A percentile compares a stretch with the other conserved stretches of the same genome.
These are phyloP conservation scores for Cajanus cajan DNA, from an alignment of 306 rosid species.

Conservation along the genomic window DNA sequence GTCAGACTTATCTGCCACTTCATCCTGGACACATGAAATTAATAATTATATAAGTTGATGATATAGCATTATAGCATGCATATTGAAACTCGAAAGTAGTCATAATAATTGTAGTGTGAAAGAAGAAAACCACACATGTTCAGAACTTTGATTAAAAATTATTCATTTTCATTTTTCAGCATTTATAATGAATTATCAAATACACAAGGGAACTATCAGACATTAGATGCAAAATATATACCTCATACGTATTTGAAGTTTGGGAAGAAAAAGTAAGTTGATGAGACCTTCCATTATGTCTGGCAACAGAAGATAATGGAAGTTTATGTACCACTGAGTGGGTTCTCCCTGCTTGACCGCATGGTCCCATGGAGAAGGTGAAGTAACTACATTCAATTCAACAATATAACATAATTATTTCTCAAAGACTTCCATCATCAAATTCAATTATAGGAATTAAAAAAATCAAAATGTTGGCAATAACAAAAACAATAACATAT, in stretches of 20 bases:
- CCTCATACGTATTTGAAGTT: conserved; percentile 56
- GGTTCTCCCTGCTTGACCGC: too few species aligned
- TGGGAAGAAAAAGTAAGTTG: conserved; percentile 50
- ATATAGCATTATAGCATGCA: conserved; percentile 10
- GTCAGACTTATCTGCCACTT: conserved; percentile 44
- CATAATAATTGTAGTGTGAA: background rate
- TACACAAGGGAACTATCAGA: background rate
- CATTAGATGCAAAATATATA: conserved; percentile 34
- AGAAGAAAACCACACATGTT: background rate
- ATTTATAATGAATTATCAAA: background rate
- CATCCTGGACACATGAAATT: conserved; percentile 52
- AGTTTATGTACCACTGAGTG: too few species aligned
- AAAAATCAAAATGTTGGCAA: background rate
- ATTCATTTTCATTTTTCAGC: background rate
- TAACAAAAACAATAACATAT: background rate
- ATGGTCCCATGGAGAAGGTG: conserved; percentile 93
- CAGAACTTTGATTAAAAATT: conserved; percentile 14
- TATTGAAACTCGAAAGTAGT: background rate
- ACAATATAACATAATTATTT: conserved; percentile 23
- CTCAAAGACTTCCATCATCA: conserved; percentile 17
- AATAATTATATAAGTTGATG: conserved; percentile 12
- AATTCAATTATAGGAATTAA: conserved; percentile 22
- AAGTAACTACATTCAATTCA: conserved; percentile 48
- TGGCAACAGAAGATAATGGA: conserved; percentile 59
- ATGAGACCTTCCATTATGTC: conserved; percentile 67